Conservation (phyloP, 2,329 filamentous ascomycete species). For the Colletotrichum sidae region DNA sequence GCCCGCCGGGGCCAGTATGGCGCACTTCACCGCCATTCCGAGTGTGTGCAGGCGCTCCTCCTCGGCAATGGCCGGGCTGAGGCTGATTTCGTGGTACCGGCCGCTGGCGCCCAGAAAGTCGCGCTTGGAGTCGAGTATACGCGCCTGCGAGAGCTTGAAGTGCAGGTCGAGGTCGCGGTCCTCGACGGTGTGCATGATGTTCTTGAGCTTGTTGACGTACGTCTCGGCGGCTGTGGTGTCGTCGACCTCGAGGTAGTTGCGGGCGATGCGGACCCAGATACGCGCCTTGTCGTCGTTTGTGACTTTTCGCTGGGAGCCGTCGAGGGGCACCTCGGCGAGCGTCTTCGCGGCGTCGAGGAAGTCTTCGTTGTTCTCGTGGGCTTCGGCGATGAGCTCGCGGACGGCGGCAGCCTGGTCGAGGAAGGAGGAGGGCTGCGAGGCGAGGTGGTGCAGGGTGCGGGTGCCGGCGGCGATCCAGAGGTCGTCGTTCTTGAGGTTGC, state of each 20-base stretch:
- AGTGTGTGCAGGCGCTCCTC: conserved; percentile 88
- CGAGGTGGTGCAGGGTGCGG: conserved; percentile 76
- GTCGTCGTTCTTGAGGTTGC: conserved; percentile 69
- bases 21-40: conserved; percentile 89
- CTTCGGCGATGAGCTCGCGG: conserved; percentile 83
- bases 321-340: conserved; percentile 86
- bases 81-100: conserved; percentile 89
- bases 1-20: conserved; percentile 90
- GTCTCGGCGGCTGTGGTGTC: conserved; percentile 87
- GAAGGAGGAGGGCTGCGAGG: conserved; percentile 71
- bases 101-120: conserved; percentile 89
- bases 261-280: conserved; percentile 93
- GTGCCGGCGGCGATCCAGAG: conserved; percentile 81
- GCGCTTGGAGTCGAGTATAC: conserved; percentile 91
- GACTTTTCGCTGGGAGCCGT: conserved; percentile 87
- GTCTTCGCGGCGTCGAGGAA: conserved; percentile 81
- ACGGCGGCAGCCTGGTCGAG: conserved; percentile 86
- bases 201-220: conserved; percentile 95
- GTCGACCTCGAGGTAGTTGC: conserved; percentile 93
- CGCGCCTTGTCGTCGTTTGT: conserved; percentile 84
- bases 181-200: conserved; percentile 82
- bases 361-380: conserved; percentile 86
- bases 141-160: conserved; percentile 91
- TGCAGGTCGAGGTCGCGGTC: conserved; percentile 82
- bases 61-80: conserved; percentile 82